Evolutionary conservation across 176 grass and related monocot species (phyloP), one percentile per base, ranked within the genome.

Genomic region (Lolium perenne): DNA sequence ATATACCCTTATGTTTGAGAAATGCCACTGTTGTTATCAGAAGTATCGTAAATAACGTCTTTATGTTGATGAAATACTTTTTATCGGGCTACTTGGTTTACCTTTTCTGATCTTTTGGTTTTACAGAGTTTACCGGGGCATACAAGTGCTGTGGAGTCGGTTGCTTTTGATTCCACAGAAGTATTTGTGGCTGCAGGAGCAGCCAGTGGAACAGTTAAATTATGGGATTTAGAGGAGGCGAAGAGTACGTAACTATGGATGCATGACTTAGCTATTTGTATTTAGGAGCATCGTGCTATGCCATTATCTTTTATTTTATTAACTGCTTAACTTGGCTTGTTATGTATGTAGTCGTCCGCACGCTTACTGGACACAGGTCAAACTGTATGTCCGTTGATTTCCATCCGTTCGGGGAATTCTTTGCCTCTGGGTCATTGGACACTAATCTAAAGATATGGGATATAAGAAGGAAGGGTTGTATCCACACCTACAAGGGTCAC

Each of bases 361-460:
- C 96, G 45, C 91, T 98, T 69, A 95, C 93, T 9, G 93, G 96
- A 47, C 96, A 98, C 46, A 92, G 96, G 59, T 98, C 93, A 46
- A 98, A 98, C 59, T 95, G 91, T 76, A 95, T 92, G 87, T 95
- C 91, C 57, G 90, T 98, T 84, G 96, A 98, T 90, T 98, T 95
- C 76, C 96, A 98, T 92, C 96, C 96, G 55, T 98, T 98, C 77
- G 96, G 93, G 8, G 93, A 98, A 76, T 95, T 98, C 81, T 98
- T 98, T 41, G 95, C 95, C 57, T 98, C 95, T 59, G 95, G 93
- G 56, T 98, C 95, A 54, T 73, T 95, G 83, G 93, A 98, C 87
- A 98, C 95, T 79, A 98, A 98, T 87, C 43, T 98, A 41, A 98
- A 98, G 76, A 95, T 95, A 87, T 98, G 95, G 95, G 95, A 95